Base-by-base conservation (phyloP, 2,329 filamentous ascomycete species). In the Macrophomina phaseolina region DNA sequence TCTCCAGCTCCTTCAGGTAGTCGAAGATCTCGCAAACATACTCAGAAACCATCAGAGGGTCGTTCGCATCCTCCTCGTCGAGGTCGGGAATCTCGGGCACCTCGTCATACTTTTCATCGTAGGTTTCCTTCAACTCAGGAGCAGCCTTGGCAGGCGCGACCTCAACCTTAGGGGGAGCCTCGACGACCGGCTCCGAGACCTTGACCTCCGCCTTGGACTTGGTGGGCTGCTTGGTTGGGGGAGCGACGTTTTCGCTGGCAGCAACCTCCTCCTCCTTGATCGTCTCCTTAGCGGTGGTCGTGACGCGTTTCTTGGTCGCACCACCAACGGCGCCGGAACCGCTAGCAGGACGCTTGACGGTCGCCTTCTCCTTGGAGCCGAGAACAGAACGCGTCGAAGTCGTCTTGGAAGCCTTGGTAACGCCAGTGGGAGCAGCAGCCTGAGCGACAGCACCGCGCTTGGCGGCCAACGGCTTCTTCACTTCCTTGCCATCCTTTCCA, bases 11-110 rank as follows among this genome's bases (percentile, higher is more conserved):
- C 74, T 89, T 90, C 70, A 98, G 87, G 80, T 99, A 98, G 72
- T 97, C 93, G 76, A 98, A 98, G 76, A 99, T 98, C 77, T 99
- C 95, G 68, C 90, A 90, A 60, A 97, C 94, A 75, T 99, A 99
- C 79, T 98, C 95, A 62, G 95, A 93, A 70, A 96, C 95, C 95
- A 99, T 98, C 73, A 97, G 85, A 32, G 96, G 96, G 76, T 99
- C 95, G 71, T 97, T 93, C 61, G 91, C 78, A 74, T 99, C 95
- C 78, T 98, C 95, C 60, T 84, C 85, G 76, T 98, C 95, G 36
- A 97, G 85, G 73, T 95, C 85, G 1, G 76, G 74, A 28, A 84
- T 77, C 9, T 69, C 56, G 38, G 38, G 63, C 38, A 49, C 42
- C 70, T 56, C 58, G n/a, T 56, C 48, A 6, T 62, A 30, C 12